phyloP scores from a whole-genome alignment of 495 filamentous ascomycete species.

The Lophiotrema nucula region DNA sequence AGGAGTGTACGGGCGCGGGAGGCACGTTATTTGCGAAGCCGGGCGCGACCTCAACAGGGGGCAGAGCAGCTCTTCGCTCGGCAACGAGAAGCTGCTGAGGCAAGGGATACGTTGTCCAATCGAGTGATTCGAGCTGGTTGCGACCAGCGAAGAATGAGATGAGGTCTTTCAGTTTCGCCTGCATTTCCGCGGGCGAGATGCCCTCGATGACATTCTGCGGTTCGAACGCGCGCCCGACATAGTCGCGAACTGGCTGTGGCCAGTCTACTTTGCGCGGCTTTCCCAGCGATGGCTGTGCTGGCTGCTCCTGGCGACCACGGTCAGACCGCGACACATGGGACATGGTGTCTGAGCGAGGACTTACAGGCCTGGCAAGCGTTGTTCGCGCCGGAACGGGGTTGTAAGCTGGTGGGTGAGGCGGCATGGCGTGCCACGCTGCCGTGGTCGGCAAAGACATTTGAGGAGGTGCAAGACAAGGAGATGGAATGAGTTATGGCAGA shows the following conservation, averaged over 20 bases:
- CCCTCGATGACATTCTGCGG: conserved; percentile 64
- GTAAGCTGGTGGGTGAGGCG: conserved; percentile 43
- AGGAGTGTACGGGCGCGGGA: neutral
- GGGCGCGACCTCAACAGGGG: neutral
- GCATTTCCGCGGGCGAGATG: conserved; percentile 68
- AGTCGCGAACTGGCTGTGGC: conserved; percentile 71
- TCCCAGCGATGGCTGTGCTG: neutral
- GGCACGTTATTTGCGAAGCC: conserved; percentile 2
- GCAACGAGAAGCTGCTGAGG: conserved; percentile 81
- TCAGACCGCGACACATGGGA: conserved; percentile 10
- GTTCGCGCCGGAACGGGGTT: conserved; percentile 49
- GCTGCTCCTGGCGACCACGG: neutral
- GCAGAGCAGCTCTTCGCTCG: conserved; percentile 45
- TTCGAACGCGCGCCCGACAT: conserved; percentile 82
- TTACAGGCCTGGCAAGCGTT: conserved; percentile 37
- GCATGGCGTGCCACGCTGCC: neutral
- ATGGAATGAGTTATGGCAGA: neutral
- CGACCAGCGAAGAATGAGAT: conserved; percentile 77
- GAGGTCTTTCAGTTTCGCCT: conserved; percentile 77
- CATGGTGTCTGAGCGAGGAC: neutral
- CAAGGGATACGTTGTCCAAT: conserved; percentile 83
- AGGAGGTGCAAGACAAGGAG: neutral
- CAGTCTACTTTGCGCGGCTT: conserved; percentile 62
- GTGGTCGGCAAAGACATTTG: conserved; percentile 7
- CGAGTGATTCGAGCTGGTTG: conserved; percentile 63